These are phyloP conservation scores for Paracoccidioides lutzii DNA, from an alignment of 2,329 filamentous ascomycete species.

Conservation along the genomic window DNA sequence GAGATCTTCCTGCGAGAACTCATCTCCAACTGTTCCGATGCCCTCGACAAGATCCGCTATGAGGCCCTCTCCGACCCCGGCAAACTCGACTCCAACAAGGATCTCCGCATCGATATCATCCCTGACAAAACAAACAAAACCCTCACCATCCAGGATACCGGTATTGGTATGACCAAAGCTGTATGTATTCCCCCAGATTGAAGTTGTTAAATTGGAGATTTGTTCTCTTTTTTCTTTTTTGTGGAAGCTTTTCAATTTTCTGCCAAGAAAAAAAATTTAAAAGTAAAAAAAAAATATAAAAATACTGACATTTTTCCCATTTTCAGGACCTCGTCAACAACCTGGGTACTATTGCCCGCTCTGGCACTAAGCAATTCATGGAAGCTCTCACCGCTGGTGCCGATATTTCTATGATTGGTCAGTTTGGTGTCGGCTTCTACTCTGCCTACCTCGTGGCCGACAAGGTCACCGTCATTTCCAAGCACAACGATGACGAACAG, in stretches of 20 bases:
- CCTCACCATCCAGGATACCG: conserved; percentile 89
- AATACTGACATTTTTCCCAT: neutral
- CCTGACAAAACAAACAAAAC: conserved; percentile 97
- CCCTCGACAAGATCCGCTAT: conserved; percentile 99
- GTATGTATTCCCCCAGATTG: conserved; percentile 44
- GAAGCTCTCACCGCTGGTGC: conserved; percentile 96
- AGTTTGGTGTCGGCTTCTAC: conserved; percentile 99
- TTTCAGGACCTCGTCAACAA: conserved; percentile 96
- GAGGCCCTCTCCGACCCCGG: conserved; percentile 91
- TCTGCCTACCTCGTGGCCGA: conserved; percentile 99
- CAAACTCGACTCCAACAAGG: conserved; percentile 96
- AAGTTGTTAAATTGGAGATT: neutral
- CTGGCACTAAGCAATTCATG: conserved; percentile 99
- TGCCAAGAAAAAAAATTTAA: conserved; percentile 21
- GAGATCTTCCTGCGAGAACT: conserved; percentile 99
- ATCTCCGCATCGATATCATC: conserved; percentile 97
- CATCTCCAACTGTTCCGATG: conserved; percentile 97
- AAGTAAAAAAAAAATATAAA: conserved; percentile 17
- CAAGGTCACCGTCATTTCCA: conserved; percentile 87
- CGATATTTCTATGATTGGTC: conserved; percentile 99
- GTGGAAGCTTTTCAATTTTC: neutral
- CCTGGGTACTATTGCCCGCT: conserved; percentile 97
- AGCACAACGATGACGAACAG: conserved; percentile 99
- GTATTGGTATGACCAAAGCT: conserved; percentile 99
- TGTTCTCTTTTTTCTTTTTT: neutral